phyloP scores from a whole-genome alignment of 441 rosid species.

The Arabidopsis hybrid region DNA sequence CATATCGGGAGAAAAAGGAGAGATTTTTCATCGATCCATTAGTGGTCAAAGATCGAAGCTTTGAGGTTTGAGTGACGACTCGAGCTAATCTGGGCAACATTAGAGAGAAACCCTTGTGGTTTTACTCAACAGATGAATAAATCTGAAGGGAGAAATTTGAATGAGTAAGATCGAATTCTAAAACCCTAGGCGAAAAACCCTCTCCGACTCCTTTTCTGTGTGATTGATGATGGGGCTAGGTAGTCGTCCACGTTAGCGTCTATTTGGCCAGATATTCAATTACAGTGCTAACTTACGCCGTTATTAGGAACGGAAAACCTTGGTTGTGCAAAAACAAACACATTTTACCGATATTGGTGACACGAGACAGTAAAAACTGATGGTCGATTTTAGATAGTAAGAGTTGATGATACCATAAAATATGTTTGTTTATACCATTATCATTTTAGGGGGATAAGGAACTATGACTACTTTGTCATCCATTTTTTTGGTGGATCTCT shows the following conservation, averaged over 20 bases:
- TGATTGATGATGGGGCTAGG: slow-evolving; percentile 5
- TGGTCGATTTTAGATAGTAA: too few relatives aligned
- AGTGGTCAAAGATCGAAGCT: slow-evolving; percentile 46
- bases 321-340: not conserved
- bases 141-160: not conserved
- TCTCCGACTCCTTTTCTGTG: not conserved
- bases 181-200: slow-evolving; percentile 39
- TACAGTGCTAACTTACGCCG: slow-evolving; percentile 33
- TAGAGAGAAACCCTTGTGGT: not conserved
- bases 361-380: too few relatives aligned
- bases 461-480: too few relatives aligned
- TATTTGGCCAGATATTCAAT: not conserved
- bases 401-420: too few relatives aligned
- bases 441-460: too few relatives aligned
- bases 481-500: too few relatives aligned
- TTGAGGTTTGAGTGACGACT: slow-evolving; percentile 50
- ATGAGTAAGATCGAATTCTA: slow-evolving; percentile 21
- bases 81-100: slow-evolving; percentile 75
- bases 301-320: not conserved
- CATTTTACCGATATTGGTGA: too few relatives aligned
- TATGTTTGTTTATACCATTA: too few relatives aligned
- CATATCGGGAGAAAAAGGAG: slow-evolving; percentile 44
- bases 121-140: not conserved
- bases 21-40: slow-evolving; percentile 41
- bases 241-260: slow-evolving; percentile 38